A percentile compares a stretch with the other conserved stretches of the same genome.
Evolutionary conservation across 2,329 filamentous ascomycete species (phyloP).

Genomic region (Seiridium cupressi): DNA sequence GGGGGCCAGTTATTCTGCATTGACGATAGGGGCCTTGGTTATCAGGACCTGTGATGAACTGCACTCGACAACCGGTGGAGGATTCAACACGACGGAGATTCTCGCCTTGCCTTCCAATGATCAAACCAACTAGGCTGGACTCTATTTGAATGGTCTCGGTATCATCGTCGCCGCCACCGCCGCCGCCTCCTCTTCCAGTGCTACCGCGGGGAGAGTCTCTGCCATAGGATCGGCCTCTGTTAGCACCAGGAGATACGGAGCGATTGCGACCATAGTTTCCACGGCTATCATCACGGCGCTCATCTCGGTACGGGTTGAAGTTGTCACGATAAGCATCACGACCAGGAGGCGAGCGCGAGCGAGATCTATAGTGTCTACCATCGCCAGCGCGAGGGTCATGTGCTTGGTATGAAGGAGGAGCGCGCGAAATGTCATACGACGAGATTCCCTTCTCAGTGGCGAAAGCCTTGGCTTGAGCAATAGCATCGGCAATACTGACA

Average conservation of each 20-base stretch:
- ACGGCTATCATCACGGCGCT: constrained; percentile 69
- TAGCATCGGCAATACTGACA: constrained; percentile 79
- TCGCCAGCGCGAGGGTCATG: constrained; percentile 44
- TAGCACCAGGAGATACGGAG: constrained; percentile 65
- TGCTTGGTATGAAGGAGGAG: constrained; percentile 35
- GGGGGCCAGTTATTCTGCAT: constrained; percentile 80
- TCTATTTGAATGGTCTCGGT: constrained; percentile 84
- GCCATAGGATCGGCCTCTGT: constrained; percentile 46
- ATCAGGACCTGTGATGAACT: constrained; percentile 79
- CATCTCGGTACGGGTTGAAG: constrained; percentile 82
- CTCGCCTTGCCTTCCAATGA: constrained; percentile 88
- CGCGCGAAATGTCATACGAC: constrained; percentile 53
- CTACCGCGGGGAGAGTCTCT: constrained; percentile 59
- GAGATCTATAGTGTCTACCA: constrained; percentile 60
- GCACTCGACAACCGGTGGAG: constrained; percentile 79
- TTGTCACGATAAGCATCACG: constrained; percentile 73
- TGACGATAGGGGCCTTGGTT: constrained; percentile 70
- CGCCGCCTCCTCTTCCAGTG: constrained; percentile 54
- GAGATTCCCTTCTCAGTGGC: constrained; percentile 75
- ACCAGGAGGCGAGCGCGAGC: constrained; percentile 70
- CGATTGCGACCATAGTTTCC: constrained; percentile 62
- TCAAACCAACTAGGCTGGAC: constrained; percentile 81
- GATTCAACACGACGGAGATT: constrained; percentile 82
- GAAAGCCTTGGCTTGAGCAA: constrained; percentile 80
- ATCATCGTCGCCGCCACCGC: constrained; percentile 63